phyloP scores from a whole-genome alignment of 441 rosid genomes.

The Brassica hybrid region DNA sequence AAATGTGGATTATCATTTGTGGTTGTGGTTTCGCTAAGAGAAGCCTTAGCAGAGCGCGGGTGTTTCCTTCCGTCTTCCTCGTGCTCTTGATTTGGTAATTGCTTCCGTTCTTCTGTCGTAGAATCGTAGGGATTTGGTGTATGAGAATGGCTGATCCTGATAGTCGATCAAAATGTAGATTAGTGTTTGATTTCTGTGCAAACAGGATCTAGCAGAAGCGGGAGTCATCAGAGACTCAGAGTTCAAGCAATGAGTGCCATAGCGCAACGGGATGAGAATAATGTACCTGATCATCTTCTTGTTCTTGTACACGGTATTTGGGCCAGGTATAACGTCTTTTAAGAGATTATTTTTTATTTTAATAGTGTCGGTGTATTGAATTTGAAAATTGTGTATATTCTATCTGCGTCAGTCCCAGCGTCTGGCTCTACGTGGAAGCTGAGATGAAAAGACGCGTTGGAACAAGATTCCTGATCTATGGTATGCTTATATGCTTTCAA shows the following conservation, averaged over 20 bases:
- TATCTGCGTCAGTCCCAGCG: constrained; percentile 70
- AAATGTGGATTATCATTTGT: not conserved
- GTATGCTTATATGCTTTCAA: constrained; percentile 43
- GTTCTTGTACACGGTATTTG: constrained; percentile 95
- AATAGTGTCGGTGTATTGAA: not conserved
- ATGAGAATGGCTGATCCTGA: not conserved
- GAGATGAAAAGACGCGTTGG: constrained; percentile 92
- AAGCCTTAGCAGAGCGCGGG: not conserved
- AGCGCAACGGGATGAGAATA: constrained; percentile 56
- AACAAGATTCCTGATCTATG: constrained; percentile 73
- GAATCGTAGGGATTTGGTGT: not conserved
- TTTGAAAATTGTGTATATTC: constrained; percentile 11
- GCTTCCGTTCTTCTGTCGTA: not conserved
- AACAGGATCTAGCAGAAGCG: constrained; percentile 57
- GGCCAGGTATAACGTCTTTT: constrained; percentile 58
- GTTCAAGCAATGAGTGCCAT: constrained; percentile 71
- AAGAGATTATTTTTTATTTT: not conserved
- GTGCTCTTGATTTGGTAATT: constrained; percentile 40
- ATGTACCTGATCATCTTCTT: constrained; percentile 89
- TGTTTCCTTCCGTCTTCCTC: constrained; percentile 37
- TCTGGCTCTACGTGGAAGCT: constrained; percentile 89
- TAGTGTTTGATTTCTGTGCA: constrained; percentile 9
- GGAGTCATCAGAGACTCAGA: constrained; percentile 55
- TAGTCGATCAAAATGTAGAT: not conserved
- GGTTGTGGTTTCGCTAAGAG: not conserved